phyloP scores from a whole-genome alignment of 495 filamentous ascomycete genomes.

The Trichoderma gamsii region DNA sequence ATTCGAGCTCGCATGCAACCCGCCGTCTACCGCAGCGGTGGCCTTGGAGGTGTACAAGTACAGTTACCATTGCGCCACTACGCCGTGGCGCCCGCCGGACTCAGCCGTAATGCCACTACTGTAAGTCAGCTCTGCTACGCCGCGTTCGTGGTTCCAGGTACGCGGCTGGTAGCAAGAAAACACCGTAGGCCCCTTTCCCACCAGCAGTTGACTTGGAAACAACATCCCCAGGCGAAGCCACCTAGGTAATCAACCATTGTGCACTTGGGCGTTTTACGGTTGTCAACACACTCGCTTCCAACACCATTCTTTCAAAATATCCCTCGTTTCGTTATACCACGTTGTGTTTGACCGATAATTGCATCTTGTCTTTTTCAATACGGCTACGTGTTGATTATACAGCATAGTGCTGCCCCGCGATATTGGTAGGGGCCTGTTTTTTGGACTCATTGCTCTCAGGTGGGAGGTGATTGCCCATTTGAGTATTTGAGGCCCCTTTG shows the following conservation, averaged over 20 bases:
- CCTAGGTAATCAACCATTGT: background rate
- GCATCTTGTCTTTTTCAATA: too few species aligned
- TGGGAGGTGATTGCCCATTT: too few species aligned
- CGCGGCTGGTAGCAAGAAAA: background rate
- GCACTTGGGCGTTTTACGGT: too few species aligned
- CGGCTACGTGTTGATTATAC: too few species aligned
- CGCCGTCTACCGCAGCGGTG: background rate
- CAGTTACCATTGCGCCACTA: background rate
- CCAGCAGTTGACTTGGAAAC: background rate
- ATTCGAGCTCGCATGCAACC: background rate
- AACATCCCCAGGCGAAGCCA: too few species aligned
- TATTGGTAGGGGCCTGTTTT: too few species aligned
- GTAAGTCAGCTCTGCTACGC: background rate
- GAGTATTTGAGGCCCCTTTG: background rate
- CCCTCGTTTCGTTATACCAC: too few species aligned
- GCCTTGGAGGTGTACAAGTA: background rate
- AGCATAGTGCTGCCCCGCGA: too few species aligned
- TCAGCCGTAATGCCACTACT: background rate
- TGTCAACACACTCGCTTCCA: too few species aligned
- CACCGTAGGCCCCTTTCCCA: background rate
- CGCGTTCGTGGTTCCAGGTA: background rate
- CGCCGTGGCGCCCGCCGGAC: background rate
- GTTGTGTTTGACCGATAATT: too few species aligned
- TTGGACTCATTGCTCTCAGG: too few species aligned
- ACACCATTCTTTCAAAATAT: too few species aligned